Percentiles rank a stretch among this genome's conserved stretches.
Conservation (phyloP, 768 basidiomycete genomes). For the Kwoniella sp. region DNA sequence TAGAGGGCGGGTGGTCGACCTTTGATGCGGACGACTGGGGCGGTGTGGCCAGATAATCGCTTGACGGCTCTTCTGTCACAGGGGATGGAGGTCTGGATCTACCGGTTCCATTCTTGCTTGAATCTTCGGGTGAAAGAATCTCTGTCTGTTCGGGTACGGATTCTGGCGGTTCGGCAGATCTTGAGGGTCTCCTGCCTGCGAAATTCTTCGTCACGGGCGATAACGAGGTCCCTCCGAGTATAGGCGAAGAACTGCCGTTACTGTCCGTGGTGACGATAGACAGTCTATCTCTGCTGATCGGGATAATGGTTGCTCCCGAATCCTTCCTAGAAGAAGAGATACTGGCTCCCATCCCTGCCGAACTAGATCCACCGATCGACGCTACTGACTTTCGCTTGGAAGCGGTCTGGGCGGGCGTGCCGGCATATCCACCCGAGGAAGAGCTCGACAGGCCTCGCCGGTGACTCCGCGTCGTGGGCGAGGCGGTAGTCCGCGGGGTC, state of each 20-base stretch:
- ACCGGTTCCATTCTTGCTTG: not conserved
- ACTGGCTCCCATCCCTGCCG: not conserved
- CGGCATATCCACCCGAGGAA: constrained; percentile 19
- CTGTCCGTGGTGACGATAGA: constrained; percentile 32
- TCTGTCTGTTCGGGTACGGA: constrained; percentile 43
- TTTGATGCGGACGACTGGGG: constrained; percentile 3
- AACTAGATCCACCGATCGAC: constrained; percentile 14
- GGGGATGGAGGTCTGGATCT: constrained; percentile 38
- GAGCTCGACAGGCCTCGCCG: constrained; percentile 41
- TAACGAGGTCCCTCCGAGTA: constrained; percentile 18
- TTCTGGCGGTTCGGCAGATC: constrained; percentile 42
- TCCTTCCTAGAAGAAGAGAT: constrained; percentile 11
- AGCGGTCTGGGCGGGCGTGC: constrained; percentile 5
- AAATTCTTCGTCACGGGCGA: constrained; percentile 26
- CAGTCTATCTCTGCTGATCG: constrained; percentile 20
- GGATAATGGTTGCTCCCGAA: constrained; percentile 4
- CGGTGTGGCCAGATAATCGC: not conserved
- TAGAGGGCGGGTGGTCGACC: constrained; percentile 8
- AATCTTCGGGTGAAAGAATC: constrained; percentile 5
- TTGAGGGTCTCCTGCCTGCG: constrained; percentile 30
- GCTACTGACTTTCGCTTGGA: constrained; percentile 24
- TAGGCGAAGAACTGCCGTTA: constrained; percentile 17
- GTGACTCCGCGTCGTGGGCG: constrained; percentile 27
- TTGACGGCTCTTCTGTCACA: constrained; percentile 30
- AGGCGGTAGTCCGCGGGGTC: constrained; percentile 28